Conservation (phyloP, 176 grass and related monocot species). For the Aegilops longissima region DNA sequence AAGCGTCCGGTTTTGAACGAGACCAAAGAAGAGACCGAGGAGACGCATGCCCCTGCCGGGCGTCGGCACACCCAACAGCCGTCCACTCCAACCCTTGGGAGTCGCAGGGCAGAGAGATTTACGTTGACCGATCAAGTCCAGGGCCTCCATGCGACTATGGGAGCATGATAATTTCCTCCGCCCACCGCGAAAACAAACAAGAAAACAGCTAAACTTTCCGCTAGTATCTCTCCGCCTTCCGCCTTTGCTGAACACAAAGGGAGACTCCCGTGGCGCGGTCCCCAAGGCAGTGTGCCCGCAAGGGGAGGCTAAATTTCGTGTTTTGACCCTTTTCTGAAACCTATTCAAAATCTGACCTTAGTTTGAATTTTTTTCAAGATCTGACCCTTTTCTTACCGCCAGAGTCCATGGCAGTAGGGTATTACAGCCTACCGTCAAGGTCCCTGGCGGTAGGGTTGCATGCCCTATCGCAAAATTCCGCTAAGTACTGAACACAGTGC, state of each 20-base stretch:
- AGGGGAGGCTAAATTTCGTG: neutral
- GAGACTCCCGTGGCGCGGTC: neutral
- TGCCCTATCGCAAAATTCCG: no score
- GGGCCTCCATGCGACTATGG: no score
- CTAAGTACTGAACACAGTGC: no score
- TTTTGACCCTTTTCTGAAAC: no score
- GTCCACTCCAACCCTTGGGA: no score
- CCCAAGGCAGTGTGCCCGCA: neutral
- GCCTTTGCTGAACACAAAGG: neutral
- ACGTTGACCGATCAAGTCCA: neutral
- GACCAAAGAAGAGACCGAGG: neutral
- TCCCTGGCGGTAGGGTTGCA: no score
- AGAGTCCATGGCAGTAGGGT: no score
- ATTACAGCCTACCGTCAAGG: no score
- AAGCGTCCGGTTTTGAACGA: neutral
- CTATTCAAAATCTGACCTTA: no score
- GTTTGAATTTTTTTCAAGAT: no score
- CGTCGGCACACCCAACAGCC: neutral
- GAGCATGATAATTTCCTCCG: neutral
- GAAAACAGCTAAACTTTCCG: neutral
- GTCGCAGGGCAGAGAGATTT: no score
- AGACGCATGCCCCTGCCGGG: neutral
- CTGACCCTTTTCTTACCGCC: no score
- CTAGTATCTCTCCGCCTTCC: neutral
- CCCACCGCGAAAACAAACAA: neutral